Conservation (phyloP, 1,284 basidiomycete species). For the Ganoderma leucocontextum region DNA sequence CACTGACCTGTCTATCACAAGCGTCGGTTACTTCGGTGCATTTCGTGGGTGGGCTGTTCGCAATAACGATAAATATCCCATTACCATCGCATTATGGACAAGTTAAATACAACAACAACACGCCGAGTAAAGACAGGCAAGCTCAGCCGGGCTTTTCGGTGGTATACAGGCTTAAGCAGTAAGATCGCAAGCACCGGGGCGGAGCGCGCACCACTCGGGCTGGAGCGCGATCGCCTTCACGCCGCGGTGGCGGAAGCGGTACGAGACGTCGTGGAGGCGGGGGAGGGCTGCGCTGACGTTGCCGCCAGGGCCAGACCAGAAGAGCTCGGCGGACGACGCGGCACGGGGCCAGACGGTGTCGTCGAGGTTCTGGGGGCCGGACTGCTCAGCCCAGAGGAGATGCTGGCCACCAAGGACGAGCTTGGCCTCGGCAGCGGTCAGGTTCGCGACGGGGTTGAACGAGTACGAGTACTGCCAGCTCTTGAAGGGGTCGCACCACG, state of each 20-base stretch:
- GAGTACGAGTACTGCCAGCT: constrained; percentile 79
- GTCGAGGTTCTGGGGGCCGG: constrained; percentile 76
- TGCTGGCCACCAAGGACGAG: constrained; percentile 79
- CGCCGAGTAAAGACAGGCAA: constrained; percentile 2
- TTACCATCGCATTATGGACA: background rate
- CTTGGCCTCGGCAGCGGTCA: constrained; percentile 56
- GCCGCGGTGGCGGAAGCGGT: constrained; percentile 74
- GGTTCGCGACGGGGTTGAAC: constrained; percentile 74
- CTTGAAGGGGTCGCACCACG: constrained; percentile 82
- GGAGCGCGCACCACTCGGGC: constrained; percentile 83
- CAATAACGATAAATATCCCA: background rate
- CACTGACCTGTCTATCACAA: background rate
- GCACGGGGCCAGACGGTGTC: constrained; percentile 82
- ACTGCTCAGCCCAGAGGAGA: constrained; percentile 84
- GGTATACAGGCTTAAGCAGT: constrained; percentile 43
- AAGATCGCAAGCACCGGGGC: constrained; percentile 69
- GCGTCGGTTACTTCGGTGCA: no score
- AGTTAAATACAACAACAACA: background rate
- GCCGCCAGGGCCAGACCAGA: constrained; percentile 76
- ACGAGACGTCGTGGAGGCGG: constrained; percentile 80
- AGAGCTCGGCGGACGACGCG: constrained; percentile 81
- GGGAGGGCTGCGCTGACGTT: constrained; percentile 70
- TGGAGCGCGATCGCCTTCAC: constrained; percentile 76
- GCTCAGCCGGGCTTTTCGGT: background rate
- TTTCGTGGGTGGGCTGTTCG: background rate